Percentiles rank a stretch among this genome's conserved stretches.
These are phyloP conservation scores for Rhododendron ferrugineum DNA, from an alignment of 148 eudicot genomes.

Conservation along the genomic window DNA sequence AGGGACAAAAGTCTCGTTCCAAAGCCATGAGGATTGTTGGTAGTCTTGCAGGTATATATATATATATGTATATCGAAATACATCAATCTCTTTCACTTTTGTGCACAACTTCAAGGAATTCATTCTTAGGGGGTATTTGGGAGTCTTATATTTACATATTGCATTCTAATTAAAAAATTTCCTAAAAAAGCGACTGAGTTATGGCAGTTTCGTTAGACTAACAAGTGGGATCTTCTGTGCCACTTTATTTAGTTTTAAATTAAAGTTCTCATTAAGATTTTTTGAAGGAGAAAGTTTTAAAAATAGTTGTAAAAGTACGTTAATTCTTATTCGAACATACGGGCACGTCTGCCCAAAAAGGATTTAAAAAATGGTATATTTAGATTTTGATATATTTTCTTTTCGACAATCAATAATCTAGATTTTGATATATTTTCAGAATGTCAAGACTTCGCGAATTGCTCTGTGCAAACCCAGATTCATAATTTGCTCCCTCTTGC, in stretches of 20 bases:
- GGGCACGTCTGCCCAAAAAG: not conserved
- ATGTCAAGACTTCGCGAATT: too few relatives aligned
- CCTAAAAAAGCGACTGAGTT: too few relatives aligned
- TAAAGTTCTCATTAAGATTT: not conserved
- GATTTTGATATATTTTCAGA: too few relatives aligned
- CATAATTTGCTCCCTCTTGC: not conserved
- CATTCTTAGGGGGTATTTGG: not conserved
- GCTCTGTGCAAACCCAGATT: not conserved
- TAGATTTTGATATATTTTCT: too few relatives aligned
- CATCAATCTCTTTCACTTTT: not conserved
- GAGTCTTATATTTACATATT: not conserved
- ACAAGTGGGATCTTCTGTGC: not conserved
- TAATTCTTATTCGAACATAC: not conserved
- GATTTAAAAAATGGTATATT: not conserved
- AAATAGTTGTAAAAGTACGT: not conserved
- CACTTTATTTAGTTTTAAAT: not conserved
- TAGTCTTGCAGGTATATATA: not conserved
- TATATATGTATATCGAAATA: not conserved
- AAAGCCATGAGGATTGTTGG: not conserved
- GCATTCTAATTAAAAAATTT: too few relatives aligned
- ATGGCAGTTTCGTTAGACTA: too few relatives aligned
- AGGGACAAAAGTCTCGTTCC: not conserved
- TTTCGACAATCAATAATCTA: too few relatives aligned
- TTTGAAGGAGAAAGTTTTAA: not conserved
- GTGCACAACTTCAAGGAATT: not conserved